These are phyloP conservation scores for Apiospora rasikravindrae DNA, from an alignment of 2,329 filamentous ascomycete species.

Conservation along the genomic window DNA sequence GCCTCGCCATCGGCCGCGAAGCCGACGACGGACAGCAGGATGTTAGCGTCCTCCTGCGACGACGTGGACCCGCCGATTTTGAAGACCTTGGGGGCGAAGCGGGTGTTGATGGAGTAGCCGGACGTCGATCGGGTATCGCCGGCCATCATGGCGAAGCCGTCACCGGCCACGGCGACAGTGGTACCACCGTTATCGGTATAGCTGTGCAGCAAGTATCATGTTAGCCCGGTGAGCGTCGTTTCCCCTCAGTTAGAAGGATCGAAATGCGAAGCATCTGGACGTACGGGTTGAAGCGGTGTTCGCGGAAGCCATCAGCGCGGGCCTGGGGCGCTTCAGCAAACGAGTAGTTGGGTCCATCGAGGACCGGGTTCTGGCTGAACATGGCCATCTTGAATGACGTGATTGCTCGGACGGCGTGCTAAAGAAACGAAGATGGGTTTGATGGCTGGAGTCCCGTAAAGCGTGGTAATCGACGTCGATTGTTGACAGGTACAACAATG, in stretches of 20 bases:
- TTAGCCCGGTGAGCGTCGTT: slow-evolving; percentile 1
- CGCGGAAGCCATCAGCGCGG: slow-evolving; percentile 59
- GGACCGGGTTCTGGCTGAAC: slow-evolving; percentile 72
- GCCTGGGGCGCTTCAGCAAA: slow-evolving; percentile 65
- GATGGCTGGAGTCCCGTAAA: slow-evolving; percentile 16
- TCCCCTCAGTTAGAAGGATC: background rate
- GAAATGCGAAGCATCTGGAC: slow-evolving; percentile 36
- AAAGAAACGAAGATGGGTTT: slow-evolving; percentile 9
- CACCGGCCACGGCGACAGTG: slow-evolving; percentile 91
- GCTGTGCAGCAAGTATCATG: slow-evolving; percentile 48
- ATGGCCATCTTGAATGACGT: slow-evolving; percentile 59
- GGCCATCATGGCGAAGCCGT: slow-evolving; percentile 94
- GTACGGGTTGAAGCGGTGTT: slow-evolving; percentile 94
- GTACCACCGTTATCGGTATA: slow-evolving; percentile 99
- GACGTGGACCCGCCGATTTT: slow-evolving; percentile 91
- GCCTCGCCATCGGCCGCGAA: slow-evolving; percentile 95
- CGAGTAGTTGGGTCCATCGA: slow-evolving; percentile 73
- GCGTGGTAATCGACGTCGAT: slow-evolving; percentile 4
- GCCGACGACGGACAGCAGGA: slow-evolving; percentile 92
- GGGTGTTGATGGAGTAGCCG: slow-evolving; percentile 99
- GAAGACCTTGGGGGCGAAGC: slow-evolving; percentile 95
- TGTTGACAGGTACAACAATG: background rate
- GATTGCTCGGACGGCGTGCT: background rate
- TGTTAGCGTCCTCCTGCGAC: slow-evolving; percentile 81
- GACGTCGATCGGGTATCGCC: slow-evolving; percentile 95